These are phyloP conservation scores for Pinus taeda DNA, from an alignment of 75 land plant species.

Conservation along the genomic window DNA sequence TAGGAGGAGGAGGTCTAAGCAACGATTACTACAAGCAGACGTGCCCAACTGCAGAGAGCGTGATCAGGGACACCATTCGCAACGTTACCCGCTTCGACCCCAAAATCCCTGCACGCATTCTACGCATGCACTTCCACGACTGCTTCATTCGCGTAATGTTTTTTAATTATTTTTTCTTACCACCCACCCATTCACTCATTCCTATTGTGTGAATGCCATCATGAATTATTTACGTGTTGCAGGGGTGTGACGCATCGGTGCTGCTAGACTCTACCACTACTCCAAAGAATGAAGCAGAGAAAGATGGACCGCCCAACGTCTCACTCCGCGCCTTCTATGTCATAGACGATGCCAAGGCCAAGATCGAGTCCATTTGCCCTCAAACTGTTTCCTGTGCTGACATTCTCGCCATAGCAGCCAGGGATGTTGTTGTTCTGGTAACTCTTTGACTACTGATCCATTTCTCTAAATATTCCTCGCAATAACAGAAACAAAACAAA, in stretches of 20 bases:
- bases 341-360: conserved; percentile 45
- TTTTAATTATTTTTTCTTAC: no score
- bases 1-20: neutral
- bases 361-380: conserved; percentile 47
- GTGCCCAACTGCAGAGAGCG: conserved; percentile 37
- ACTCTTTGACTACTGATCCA: neutral
- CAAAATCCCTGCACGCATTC: conserved; percentile 44
- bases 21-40: conserved; percentile 32
- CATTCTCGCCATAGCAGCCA: conserved; percentile 54
- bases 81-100: conserved; percentile 34
- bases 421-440: conserved; percentile 56
- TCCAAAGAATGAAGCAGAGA: conserved; percentile 32
- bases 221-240: neutral
- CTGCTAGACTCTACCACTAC: conserved; percentile 27
- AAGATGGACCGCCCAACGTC: conserved; percentile 48
- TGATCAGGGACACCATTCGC: conserved; percentile 19
- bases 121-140: conserved; percentile 56
- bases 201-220: no score
- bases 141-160: conserved; percentile 47
- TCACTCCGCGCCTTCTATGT: conserved; percentile 46
- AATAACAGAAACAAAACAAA: no score
- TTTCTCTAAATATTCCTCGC: neutral
- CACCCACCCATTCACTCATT: no score
- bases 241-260: conserved; percentile 58
- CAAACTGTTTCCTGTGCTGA: conserved; percentile 60